Conservation (phyloP, 768 basidiomycete genomes). For the Pleurotus ostreatus region DNA sequence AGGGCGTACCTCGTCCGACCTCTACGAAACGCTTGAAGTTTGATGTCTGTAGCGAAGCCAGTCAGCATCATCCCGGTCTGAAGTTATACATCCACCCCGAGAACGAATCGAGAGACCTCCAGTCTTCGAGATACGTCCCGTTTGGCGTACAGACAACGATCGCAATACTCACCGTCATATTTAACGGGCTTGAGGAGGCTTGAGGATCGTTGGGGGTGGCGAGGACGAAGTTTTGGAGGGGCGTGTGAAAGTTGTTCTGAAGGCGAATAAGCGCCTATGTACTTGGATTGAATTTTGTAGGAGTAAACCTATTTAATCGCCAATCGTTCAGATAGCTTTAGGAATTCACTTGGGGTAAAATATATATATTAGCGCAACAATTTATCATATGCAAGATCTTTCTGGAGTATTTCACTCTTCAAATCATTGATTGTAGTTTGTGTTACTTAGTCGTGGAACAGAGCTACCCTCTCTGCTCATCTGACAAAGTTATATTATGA, state of each 20-base stretch:
- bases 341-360: no score
- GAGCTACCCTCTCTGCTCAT: no score
- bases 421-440: no score
- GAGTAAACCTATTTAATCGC: no score
- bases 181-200: constrained; percentile 6
- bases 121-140: neutral
- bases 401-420: no score
- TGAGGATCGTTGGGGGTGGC: constrained; percentile 3
- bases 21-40: constrained; percentile 97
- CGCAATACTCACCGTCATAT: constrained; percentile 2
- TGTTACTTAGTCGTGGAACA: no score
- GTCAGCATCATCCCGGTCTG: neutral
- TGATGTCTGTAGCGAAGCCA: constrained; percentile 31
- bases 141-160: neutral
- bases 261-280: neutral
- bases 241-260: neutral
- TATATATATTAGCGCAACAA: no score
- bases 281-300: no score
- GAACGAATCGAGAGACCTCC: no score
- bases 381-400: no score
- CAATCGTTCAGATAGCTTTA: no score
- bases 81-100: neutral
- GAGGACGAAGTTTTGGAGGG: neutral
- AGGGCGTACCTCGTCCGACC: constrained; percentile 84
- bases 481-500: no score